These are phyloP conservation scores for Dovyalis caffra DNA, from an alignment of 345 rosid genomes.

Conservation along the genomic window DNA sequence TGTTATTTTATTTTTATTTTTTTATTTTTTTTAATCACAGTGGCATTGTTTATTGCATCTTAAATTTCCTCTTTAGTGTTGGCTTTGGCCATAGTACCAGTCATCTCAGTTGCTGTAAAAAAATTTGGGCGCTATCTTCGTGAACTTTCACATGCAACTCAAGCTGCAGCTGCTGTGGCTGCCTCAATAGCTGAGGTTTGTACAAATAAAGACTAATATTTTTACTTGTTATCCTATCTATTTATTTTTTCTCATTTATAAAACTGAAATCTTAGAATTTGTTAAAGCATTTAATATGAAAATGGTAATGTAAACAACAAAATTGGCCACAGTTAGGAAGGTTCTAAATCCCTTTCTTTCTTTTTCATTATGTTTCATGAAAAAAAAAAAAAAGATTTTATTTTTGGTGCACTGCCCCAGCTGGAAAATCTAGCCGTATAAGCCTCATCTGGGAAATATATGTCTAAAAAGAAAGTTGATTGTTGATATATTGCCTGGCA, in stretches of 20 bases:
- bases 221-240: not conserved
- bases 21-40: no score
- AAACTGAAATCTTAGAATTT: not conserved
- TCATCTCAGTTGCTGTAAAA: conserved; percentile 68
- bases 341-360: not conserved
- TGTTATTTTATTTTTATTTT: not conserved
- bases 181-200: conserved; percentile 96
- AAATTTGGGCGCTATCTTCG: conserved; percentile 79
- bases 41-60: conserved; percentile 7
- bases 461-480: no score
- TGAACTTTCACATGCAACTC: conserved; percentile 89
- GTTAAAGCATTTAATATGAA: not conserved
- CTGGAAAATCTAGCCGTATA: no score
- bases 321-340: not conserved
- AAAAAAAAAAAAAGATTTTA: not conserved
- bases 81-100: conserved; percentile 80
- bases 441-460: no score
- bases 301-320: not conserved
- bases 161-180: conserved; percentile 96
- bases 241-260: not conserved
- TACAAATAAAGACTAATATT: not conserved
- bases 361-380: not conserved
- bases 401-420: not conserved
- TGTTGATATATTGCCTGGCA: no score
- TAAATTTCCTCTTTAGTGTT: conserved; percentile 50